Base-by-base conservation (phyloP, 768 basidiomycete species). In the Kwoniella mangroviensis region DNA sequence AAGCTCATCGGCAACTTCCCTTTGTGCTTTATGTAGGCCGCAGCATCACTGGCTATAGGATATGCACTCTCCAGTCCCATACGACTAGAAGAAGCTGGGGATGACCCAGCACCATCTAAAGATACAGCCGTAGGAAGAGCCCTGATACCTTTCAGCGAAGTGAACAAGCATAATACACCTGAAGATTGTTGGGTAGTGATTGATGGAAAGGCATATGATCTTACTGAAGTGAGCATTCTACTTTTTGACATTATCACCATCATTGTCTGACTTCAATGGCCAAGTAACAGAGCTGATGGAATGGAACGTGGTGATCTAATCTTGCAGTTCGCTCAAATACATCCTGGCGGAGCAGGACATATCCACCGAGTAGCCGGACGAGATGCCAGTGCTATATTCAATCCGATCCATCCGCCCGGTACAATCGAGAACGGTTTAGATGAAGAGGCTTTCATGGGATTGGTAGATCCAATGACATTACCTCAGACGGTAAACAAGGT, bases 131-230 rank as follows among this genome's bases (percentile, higher is more conserved):
- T 65, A 3, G 79, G 72, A 15, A 51, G 65, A 58, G 78, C 73
- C 3, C 57, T 82, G 56, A 83, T 83, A 70, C 74, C 82, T 1
- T 79, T 76, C 69, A 60, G 61, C 13, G 82, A 83, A 64, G 79
- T 83, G 1, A 77, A 79, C 62, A 76, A 79, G 65, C 82, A 83
- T 51, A 76, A 78, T 53, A 71, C 70, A 4, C 62, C 66, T 11
- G 78, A 81, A 3, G 78, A 79, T 57, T 73, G 77, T 24, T 83
- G 82, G 82, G 79, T 83, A 1, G 74, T 83, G 7, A 77, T 82
- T 55, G 74, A 77, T 43, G 81, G 81, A 2, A 77, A 75, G 49
- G 74, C 82, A 15, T 83, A 80, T 72, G 82, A 83, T 67, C 67
- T 83, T 56, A 81, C 82, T 2, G 75, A 78, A 70, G 80, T 83